phyloP scores from a whole-genome alignment of 257 asterid genomes.

The Rhazya stricta region DNA sequence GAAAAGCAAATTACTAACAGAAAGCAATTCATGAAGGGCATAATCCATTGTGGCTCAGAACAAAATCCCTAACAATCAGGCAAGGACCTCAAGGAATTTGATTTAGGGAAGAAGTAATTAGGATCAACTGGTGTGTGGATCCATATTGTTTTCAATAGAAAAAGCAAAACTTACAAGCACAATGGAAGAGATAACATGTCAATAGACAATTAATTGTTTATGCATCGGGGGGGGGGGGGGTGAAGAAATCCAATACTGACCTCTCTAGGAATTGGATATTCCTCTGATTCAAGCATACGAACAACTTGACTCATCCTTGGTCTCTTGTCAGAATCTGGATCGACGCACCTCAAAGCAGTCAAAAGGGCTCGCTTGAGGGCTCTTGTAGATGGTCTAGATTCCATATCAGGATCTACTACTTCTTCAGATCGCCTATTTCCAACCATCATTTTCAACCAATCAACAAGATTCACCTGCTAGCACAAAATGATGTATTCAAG shows the following conservation, averaged over 20 bases:
- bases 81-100: not conserved
- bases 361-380: slow-evolving; percentile 87
- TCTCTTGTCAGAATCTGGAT: slow-evolving; percentile 96
- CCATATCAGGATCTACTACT: slow-evolving; percentile 89
- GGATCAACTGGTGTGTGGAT: not conserved
- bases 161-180: not conserved
- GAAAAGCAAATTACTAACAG: no score
- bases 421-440: slow-evolving; percentile 92
- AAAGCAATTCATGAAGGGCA: no score
- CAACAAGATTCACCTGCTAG: slow-evolving; percentile 86
- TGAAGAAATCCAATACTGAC: slow-evolving; percentile 29
- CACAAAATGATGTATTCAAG: slow-evolving; percentile 1
- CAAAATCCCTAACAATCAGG: no score
- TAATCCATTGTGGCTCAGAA: no score
- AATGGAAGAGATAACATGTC: not conserved
- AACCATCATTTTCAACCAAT: slow-evolving; percentile 98
- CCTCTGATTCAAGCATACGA: slow-evolving; percentile 97
- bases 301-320: slow-evolving; percentile 96
- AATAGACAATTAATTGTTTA: not conserved
- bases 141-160: no score
- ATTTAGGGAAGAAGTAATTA: not conserved
- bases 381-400: slow-evolving; percentile 74
- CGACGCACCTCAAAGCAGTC: slow-evolving; percentile 97
- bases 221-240: not conserved
- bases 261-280: slow-evolving; percentile 95